phyloP scores from a whole-genome alignment of 2,329 filamentous ascomycete species.

The Penicillium crustosum region DNA sequence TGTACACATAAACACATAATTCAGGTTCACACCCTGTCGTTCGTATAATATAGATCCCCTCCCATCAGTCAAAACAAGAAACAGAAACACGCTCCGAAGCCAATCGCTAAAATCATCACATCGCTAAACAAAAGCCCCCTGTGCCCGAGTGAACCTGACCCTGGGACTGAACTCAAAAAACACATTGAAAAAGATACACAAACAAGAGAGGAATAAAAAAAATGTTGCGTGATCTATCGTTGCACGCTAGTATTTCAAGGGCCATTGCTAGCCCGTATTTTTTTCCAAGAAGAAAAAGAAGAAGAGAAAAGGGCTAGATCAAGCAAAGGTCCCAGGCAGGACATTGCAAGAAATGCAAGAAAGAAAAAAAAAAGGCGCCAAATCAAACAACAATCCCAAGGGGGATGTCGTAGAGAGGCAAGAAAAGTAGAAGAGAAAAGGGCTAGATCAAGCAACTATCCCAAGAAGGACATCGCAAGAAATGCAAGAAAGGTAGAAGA shows the following conservation, averaged over 20 bases:
- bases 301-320: no score
- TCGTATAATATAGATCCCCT: conserved; percentile 17
- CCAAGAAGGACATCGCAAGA: background rate
- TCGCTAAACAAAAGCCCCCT: conserved; percentile 6
- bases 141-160: conserved; percentile 1
- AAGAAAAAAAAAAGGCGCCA: background rate
- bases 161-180: conserved; percentile 1
- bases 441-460: background rate
- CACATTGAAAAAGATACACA: conserved; percentile 6
- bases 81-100: conserved; percentile 15
- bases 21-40: conserved; percentile 6
- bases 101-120: conserved; percentile 18
- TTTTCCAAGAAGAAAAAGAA: conserved; percentile 2
- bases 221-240: conserved; percentile 19
- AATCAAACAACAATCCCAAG: background rate
- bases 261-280: conserved; percentile 16
- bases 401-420: background rate
- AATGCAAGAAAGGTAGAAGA: conserved; percentile 3
- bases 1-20: conserved; percentile 13
- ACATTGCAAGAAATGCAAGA: background rate
- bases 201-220: conserved; percentile 7
- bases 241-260: conserved; percentile 18
- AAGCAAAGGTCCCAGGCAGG: background rate
- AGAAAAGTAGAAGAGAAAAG: background rate
- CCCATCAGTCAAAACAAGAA: conserved; percentile 17